Conservation (phyloP, 352 stramenopile genomes). For the Blastocystis sp. region DNA sequence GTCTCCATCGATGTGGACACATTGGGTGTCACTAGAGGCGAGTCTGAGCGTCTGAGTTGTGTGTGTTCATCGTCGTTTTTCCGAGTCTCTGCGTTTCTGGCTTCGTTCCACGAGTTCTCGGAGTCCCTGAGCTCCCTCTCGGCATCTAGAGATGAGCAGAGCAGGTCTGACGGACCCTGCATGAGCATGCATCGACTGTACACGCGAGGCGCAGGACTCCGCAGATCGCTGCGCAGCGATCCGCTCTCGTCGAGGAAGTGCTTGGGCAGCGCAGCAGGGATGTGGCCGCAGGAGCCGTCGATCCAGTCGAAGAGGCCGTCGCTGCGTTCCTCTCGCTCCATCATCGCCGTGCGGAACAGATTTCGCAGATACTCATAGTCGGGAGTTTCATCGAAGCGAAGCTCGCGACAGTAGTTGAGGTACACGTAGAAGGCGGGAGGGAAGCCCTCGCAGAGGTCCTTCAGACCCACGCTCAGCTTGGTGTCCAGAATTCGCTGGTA, state of each 20-base stretch:
- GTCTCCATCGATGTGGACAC: background rate
- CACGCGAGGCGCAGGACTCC: background rate
- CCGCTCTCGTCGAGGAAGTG: background rate
- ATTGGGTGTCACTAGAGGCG: background rate
- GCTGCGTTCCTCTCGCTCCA: background rate
- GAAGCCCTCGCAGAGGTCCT: conserved; percentile 66
- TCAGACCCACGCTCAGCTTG: conserved; percentile 73
- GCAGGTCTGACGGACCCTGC: background rate
- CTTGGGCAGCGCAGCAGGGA: background rate
- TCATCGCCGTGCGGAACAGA: background rate
- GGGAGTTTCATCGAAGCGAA: conserved; percentile 87
- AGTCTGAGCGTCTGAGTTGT: background rate
- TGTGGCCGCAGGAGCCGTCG: too few relatives aligned
- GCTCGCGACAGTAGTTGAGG: conserved; percentile 76
- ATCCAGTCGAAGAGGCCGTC: conserved; percentile 49
- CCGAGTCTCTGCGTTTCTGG: background rate
- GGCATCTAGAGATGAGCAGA: too few relatives aligned
- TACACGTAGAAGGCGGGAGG: conserved; percentile 67
- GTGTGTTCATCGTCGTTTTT: background rate
- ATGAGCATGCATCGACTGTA: background rate
- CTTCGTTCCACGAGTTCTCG: background rate
- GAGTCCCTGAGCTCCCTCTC: too few relatives aligned
- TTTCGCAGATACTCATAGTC: conserved; percentile 66
- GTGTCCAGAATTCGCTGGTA: conserved; percentile 87
- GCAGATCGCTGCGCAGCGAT: background rate